phyloP scores from a whole-genome alignment of 768 basidiomycete species.

The Tulasnella sp. region DNA sequence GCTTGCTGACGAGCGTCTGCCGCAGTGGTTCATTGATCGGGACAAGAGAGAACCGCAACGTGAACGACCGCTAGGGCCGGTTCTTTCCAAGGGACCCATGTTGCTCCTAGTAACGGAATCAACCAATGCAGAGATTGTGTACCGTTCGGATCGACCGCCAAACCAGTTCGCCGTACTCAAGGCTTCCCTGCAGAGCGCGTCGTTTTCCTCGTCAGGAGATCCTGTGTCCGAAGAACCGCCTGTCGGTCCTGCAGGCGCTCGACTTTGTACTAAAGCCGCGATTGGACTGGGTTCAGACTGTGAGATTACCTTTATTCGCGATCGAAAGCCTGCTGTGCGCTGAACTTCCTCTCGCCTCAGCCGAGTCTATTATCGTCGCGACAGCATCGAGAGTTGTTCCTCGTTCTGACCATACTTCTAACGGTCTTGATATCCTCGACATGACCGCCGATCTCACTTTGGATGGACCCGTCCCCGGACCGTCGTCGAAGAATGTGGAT shows the following conservation, averaged over 20 bases:
- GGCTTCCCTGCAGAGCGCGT: background rate
- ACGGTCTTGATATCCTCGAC: background rate
- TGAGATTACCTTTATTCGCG: background rate
- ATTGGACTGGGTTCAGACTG: slow-evolving; percentile 1
- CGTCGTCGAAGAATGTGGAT: background rate
- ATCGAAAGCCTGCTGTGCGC: background rate
- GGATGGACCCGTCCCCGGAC: background rate
- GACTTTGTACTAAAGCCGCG: background rate
- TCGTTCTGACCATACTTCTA: background rate
- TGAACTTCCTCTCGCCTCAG: background rate
- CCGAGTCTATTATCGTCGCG: background rate
- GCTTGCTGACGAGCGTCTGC: background rate
- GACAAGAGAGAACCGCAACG: background rate
- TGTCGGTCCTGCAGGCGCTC: background rate
- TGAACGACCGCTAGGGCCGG: background rate
- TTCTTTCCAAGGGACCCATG: background rate
- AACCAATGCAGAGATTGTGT: background rate
- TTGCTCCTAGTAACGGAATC: slow-evolving; percentile 7
- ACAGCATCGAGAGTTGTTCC: background rate
- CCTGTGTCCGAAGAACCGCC: background rate
- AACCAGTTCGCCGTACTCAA: background rate
- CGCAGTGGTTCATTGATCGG: background rate
- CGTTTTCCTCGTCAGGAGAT: background rate
- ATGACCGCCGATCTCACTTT: background rate
- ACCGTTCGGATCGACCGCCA: background rate